Base-by-base conservation (phyloP, 441 rosid genomes). In the Gossypium trilobum region DNA sequence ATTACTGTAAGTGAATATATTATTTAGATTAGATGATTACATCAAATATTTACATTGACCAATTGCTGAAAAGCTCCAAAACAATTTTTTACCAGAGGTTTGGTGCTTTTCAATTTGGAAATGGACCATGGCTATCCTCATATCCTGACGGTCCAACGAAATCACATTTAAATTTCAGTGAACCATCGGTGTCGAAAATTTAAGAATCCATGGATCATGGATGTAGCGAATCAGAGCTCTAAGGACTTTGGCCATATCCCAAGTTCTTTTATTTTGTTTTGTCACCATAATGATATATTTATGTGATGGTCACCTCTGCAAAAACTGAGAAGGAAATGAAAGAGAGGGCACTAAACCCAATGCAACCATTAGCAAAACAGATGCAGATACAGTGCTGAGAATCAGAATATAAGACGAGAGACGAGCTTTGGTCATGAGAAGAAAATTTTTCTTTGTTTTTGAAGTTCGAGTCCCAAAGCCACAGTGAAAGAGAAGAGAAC, bases 251-350 rank as follows among this genome's bases (percentile, higher is more conserved):
- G 56, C 39, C 56, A 44, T 66, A 68, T 27, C 42, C 25, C 25
- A 51, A 67, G 4, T 50, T 65, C 39, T 33, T 33, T 33, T 33
- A 33, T 33, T 33, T 33, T 33, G 39, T 33, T 33, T 5, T 67
- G 20, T 23, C 58, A 0, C 33, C 33, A 44, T 66, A 46, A 66
- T 13, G 20, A 46, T 68, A 29, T 9, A 52, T 61, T 29, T 27
- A 62, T 69, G 63, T 60, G 62, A 75, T 62, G 78, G 78, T 46
- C 71, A 70, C 70, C 65, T 62, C 78, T 75, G 78, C 74, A 75
- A 75, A 69, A 51, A 51, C 58, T 66, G 48, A 74, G 60, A 69
- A 69, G 63, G 69, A 62, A 61, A 74, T 68, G 78, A 68, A 75
- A 75, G 48, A 75, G 64, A 46, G 27, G 77, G 78, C 78, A 75